Evolutionary conservation across 2,329 filamentous ascomycete species (phyloP), one percentile per base, ranked within the genome.

Genomic region (Cordyceps militaris): DNA sequence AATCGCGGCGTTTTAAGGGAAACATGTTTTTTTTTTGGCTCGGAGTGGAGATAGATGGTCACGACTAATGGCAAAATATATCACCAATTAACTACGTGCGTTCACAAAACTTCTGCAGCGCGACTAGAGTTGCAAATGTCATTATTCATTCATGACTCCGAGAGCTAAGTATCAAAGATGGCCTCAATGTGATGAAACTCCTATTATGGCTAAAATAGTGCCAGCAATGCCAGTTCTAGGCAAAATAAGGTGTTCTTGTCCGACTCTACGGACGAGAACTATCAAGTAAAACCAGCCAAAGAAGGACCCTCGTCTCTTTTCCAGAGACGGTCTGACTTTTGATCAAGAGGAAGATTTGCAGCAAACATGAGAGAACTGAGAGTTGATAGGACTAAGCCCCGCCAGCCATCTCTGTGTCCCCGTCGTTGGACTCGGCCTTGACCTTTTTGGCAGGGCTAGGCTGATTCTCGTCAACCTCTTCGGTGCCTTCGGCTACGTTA

Each of bases 391-490:
- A 43, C 24, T 19, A 53, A 14, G 19, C 28, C 4, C 44, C 38
- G 19, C 47, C 52, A 14, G 21, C 23, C 42, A 55, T 55, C 16
- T 46, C 42, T 26, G 42, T 55, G 32, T 55, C 50, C 26, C 26
- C 52, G 7, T 55, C 42, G 24, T 49, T n/a, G 23, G 66, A 64
- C 50, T 67, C 63, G 26, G 63, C 61, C 66, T 73, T 74, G 40
- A 59, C 47, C 61, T 68, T 70, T 61, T 72, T 71, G 50, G 56
- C 51, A 6, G 69, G 63, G 38, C 36, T 58, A 42, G 28, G 34
- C 56, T 48, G 30, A 13, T 49, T 32, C n/a, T 56, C 11, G 3
- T 30, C 24, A n/a, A n/a, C 43, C n/a, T 56, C 11, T 3, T 30
- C 24, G 23, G 24, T 13, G 21, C 30, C 44, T 24, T 56, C 44